Conservation (phyloP, 768 basidiomycete species). For the Candolleomyces efflorescens region DNA sequence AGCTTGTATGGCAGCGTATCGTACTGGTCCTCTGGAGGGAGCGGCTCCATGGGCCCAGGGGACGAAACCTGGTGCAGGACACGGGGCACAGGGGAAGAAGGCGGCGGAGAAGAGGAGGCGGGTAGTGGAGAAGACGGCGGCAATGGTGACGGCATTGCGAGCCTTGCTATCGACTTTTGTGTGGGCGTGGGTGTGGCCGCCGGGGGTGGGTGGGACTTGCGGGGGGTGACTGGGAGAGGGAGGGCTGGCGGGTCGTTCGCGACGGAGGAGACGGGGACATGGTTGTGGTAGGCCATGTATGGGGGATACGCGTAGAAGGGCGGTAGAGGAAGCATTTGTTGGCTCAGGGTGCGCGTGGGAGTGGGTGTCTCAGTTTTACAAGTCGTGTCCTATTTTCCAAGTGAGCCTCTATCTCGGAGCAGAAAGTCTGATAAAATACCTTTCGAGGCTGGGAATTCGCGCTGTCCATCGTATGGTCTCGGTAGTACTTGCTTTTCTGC, state of each 20-base stretch:
- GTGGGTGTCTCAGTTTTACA: conserved; percentile 44
- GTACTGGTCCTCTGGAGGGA: conserved; percentile 61
- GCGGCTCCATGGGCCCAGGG: conserved; percentile 70
- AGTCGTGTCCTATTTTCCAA: conserved; percentile 21
- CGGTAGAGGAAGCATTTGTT: conserved; percentile 24
- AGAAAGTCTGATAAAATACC: conserved; percentile 19
- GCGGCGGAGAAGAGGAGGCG: conserved; percentile 50
- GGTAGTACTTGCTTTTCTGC: conserved; percentile 58
- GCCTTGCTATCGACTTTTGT: conserved; percentile 13
- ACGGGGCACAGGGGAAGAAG: conserved; percentile 52
- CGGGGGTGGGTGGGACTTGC: conserved; percentile 28
- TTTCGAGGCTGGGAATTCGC: conserved; percentile 23
- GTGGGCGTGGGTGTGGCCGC: conserved; percentile 17
- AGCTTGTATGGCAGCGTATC: conserved; percentile 69
- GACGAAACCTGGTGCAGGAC: conserved; percentile 79
- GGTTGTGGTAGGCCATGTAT: conserved; percentile 34
- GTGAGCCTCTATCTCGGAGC: conserved; percentile 14
- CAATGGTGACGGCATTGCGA: conserved; percentile 35
- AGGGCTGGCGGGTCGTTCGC: neutral
- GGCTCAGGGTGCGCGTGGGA: conserved; percentile 31
- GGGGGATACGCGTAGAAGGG: conserved; percentile 37
- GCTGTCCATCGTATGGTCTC: conserved; percentile 43
- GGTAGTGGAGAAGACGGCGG: conserved; percentile 59
- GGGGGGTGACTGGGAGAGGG: conserved; percentile 45
- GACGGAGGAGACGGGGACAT: conserved; percentile 18